phyloP scores from a whole-genome alignment of 2,329 filamentous ascomycete genomes.

The Cercospora citrullina region DNA sequence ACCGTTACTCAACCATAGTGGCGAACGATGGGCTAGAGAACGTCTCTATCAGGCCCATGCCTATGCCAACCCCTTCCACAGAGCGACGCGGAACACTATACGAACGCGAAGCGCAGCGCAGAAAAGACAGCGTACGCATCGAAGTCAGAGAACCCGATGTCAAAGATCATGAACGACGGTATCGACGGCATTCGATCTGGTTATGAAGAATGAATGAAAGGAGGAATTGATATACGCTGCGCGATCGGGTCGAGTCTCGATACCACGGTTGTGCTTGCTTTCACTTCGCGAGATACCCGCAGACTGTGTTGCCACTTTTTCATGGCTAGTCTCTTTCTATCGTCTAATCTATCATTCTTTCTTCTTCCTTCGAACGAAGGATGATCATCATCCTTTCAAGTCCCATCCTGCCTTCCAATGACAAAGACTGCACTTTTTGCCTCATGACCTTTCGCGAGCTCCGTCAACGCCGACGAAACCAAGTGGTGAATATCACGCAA shows the following conservation, averaged over 20 bases:
- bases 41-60: slow-evolving; percentile 9
- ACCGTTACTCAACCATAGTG: slow-evolving; percentile 26
- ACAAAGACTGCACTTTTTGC: background rate
- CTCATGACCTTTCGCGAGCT: background rate
- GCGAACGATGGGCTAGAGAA: slow-evolving; percentile 19
- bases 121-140: slow-evolving; percentile 21
- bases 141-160: slow-evolving; percentile 25
- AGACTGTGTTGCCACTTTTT: background rate
- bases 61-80: background rate
- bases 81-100: slow-evolving; percentile 21
- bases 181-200: slow-evolving; percentile 7
- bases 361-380: background rate
- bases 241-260: background rate
- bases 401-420: background rate
- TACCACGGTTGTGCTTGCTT: background rate
- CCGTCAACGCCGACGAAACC: background rate
- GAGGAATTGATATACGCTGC: background rate
- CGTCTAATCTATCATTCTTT: background rate
- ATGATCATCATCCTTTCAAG: background rate
- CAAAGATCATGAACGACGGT: background rate
- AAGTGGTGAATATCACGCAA: background rate
- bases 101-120: slow-evolving; percentile 21
- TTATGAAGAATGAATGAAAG: background rate
- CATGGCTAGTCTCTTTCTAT: background rate
- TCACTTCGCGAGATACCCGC: background rate